Percentiles rank a stretch among this genome's conserved stretches.
Evolutionary conservation across 192 early-diverging fungal species (phyloP).

Genomic region (Linnemannia hyalina): DNA sequence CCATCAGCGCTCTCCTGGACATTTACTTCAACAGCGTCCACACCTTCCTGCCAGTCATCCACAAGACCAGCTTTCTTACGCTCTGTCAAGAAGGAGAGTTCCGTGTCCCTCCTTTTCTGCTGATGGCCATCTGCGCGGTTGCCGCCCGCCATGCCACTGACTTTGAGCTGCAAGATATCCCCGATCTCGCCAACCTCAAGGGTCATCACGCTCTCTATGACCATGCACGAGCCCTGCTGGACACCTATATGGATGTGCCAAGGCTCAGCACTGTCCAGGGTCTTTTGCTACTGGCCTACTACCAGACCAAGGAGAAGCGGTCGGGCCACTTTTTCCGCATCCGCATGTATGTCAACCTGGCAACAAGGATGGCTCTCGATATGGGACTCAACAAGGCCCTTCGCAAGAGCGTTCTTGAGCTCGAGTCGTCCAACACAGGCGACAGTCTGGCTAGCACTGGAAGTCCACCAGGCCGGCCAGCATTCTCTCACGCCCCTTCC

Average conservation of each 20-base stretch:
- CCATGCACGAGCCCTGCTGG: conserved; percentile 49
- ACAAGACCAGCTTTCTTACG: conserved; percentile 64
- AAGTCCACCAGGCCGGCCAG: neutral
- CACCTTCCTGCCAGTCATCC: conserved; percentile 68
- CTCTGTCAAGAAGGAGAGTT: conserved; percentile 50
- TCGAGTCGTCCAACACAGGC: conserved; percentile 20
- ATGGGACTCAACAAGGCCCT: conserved; percentile 65
- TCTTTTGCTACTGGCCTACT: conserved; percentile 62
- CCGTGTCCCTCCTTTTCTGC: conserved; percentile 59
- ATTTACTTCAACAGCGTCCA: conserved; percentile 71
- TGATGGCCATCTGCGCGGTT: conserved; percentile 71
- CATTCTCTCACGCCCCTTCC: conserved; percentile 4
- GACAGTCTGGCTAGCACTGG: conserved; percentile 18
- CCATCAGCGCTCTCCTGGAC: conserved; percentile 54
- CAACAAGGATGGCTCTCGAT: conserved; percentile 76
- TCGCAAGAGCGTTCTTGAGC: conserved; percentile 17
- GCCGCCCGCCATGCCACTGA: conserved; percentile 56
- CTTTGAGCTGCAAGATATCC: conserved; percentile 50
- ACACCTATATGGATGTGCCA: conserved; percentile 65
- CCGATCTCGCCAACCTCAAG: conserved; percentile 42
- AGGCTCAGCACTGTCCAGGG: conserved; percentile 67
- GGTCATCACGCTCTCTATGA: conserved; percentile 50
- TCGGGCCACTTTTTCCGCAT: conserved; percentile 65
- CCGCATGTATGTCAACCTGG: conserved; percentile 69
- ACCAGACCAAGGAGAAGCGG: conserved; percentile 62